Conservation (phyloP, 257 asterid genomes). For the Phtheirospermum japonicum region DNA sequence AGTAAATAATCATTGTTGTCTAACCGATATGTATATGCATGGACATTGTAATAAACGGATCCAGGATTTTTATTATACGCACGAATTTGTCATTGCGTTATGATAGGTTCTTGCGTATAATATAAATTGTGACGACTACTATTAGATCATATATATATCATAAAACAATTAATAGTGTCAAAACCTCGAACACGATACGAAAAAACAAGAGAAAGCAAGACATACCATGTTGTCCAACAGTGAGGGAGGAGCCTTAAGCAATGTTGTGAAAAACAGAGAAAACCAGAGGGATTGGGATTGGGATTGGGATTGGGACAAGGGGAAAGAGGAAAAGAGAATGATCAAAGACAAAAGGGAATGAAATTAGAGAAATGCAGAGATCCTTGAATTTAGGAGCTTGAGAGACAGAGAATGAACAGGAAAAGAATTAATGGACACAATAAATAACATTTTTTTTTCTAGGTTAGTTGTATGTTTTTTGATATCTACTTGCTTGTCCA, state of each 20-base stretch:
- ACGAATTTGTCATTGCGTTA: not conserved
- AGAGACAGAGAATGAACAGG: slow-evolving; percentile 5
- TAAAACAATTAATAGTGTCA: not conserved
- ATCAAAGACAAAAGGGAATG: not conserved
- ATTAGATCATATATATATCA: not conserved
- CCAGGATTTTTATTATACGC: no score
- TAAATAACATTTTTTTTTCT: no score
- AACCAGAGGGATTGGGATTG: not conserved
- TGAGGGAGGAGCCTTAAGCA: not conserved
- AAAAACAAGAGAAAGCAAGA: not conserved
- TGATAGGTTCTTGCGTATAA: not conserved
- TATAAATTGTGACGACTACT: not conserved
- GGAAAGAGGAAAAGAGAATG: not conserved
- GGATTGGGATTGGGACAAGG: no score
- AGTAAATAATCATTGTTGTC: not conserved
- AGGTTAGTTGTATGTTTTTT: no score
- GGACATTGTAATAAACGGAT: no score
- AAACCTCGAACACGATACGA: not conserved
- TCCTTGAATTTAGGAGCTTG: slow-evolving; percentile 25
- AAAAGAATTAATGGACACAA: no score
- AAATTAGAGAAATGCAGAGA: not conserved
- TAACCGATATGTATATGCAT: no score
- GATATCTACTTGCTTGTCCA: no score
- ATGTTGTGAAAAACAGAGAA: not conserved
- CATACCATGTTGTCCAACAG: slow-evolving; percentile 19